Evolutionary conservation across 192 early-diverging fungal species (phyloP).

Genomic region (Entomortierella chlamydospora): DNA sequence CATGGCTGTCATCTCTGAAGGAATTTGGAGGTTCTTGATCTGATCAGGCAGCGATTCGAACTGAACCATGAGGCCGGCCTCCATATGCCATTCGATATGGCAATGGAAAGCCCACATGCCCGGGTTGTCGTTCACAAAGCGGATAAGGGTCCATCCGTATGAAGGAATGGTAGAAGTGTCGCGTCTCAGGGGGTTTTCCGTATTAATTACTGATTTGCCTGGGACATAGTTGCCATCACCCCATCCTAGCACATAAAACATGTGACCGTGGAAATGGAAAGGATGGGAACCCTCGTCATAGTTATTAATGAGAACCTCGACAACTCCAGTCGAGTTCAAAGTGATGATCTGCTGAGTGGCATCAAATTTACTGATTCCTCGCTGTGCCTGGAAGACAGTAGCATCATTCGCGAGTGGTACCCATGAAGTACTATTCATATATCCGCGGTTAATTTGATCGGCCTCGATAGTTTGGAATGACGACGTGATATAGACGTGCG

Average conservation of each 20-base stretch:
- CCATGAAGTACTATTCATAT: slow-evolving; percentile 39
- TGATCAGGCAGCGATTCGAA: slow-evolving; percentile 34
- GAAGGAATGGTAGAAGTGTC: slow-evolving; percentile 49
- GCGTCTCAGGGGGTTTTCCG: slow-evolving; percentile 40
- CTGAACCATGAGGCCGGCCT: slow-evolving; percentile 50
- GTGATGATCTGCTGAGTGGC: slow-evolving; percentile 6
- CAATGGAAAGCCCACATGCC: slow-evolving; percentile 59
- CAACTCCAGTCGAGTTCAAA: slow-evolving; percentile 10
- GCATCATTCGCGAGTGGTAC: slow-evolving; percentile 25
- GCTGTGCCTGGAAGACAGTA: slow-evolving; percentile 29
- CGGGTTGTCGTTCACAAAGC: slow-evolving; percentile 52
- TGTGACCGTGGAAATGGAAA: slow-evolving; percentile 58
- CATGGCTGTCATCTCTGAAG: slow-evolving; percentile 34
- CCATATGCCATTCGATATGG: slow-evolving; percentile 64
- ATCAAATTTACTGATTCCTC: slow-evolving; percentile 12
- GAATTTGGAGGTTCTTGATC: slow-evolving; percentile 36
- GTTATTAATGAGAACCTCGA: slow-evolving; percentile 45
- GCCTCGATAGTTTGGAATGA: slow-evolving; percentile 13
- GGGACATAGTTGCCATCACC: slow-evolving; percentile 33
- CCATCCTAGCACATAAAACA: slow-evolving; percentile 48
- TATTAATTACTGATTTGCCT: slow-evolving; percentile 2
- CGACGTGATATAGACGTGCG: slow-evolving; percentile 1
- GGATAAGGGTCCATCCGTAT: slow-evolving; percentile 35
- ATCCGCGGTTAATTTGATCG: slow-evolving; percentile 21
- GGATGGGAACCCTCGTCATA: slow-evolving; percentile 46